Evolutionary conservation across 108 stramenopile genomes (phyloP), one percentile per base, ranked within the genome.

Genomic region (Skeletonema potamos): DNA sequence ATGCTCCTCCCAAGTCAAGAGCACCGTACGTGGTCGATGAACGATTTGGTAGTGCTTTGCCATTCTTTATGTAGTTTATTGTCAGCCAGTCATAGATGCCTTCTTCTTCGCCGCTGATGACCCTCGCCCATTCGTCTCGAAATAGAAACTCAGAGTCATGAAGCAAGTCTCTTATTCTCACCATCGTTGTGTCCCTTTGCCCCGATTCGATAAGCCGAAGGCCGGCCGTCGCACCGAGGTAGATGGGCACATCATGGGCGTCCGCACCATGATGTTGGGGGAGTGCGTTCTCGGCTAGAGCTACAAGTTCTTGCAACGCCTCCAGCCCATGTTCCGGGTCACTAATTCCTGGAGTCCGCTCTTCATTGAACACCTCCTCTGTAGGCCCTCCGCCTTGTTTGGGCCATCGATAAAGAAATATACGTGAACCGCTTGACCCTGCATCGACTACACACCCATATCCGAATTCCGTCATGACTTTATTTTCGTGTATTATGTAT

Each of bases 61-160:
- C 51, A 72, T 88, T 93, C 73, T 84, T 70, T 13, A 92, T 41
- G 73, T 87, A 97, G 71, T 97, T 96, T 4, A 88, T 76, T 17
- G 87, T 91, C 2, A 90, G 58, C 93, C 94, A 97, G 2, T 88
- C 94, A 78, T 86, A 97, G 17, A 92, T 84, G 3, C 87, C 94
- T 66, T 97, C 97, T 74, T 98, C 97, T 81, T 98, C 97, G 17
- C 97, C 97, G 9, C 83, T 82, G 13, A 98, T 80, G 6, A 86
- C 83, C 28, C 96, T 74, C 2, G 96, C 96, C 67, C 85, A 83
- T 46, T 88, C 89, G 44, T 88, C 68, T 29, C 65, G 67, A 66
- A 97, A 96, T 27, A 68, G 61, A 94, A 98, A 59, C 85, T 88
- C 58, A 55, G 92, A 75, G 70, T 73, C 6, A 71, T 76, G 37